Conservation (phyloP, 2,329 filamentous ascomycete genomes). For the Sporothrix globosa region DNA sequence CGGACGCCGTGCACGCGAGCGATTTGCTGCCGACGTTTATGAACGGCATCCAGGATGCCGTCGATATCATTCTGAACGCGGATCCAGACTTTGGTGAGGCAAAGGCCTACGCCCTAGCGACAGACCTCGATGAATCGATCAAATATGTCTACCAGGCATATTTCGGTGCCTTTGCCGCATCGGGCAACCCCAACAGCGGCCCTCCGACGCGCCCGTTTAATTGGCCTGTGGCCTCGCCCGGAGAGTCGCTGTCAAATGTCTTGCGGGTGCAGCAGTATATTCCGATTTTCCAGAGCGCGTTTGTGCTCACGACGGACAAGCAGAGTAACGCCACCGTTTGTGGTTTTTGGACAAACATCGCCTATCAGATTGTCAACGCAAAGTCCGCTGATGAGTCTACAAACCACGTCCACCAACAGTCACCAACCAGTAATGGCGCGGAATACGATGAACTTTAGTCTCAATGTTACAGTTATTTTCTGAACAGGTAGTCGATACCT, state of each 20-base stretch:
- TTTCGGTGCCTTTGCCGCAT: neutral
- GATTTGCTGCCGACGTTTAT: neutral
- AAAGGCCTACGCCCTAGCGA: neutral
- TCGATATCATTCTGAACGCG: conserved; percentile 3
- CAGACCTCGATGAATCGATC: neutral
- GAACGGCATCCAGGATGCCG: conserved; percentile 2
- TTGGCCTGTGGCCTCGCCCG: neutral
- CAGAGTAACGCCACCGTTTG: conserved; percentile 2
- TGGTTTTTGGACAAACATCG: conserved; percentile 10
- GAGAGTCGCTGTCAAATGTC: conserved; percentile 1
- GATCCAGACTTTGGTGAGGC: neutral
- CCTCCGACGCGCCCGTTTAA: neutral
- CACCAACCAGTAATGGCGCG: too few relatives aligned
- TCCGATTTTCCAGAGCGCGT: neutral
- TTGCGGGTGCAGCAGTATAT: conserved; percentile 9
- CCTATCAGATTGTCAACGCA: conserved; percentile 1
- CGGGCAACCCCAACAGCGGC: neutral
- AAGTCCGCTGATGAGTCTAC: neutral
- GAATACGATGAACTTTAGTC: too few relatives aligned
- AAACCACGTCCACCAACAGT: too few relatives aligned
- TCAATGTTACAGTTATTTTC: too few relatives aligned
- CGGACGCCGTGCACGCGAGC: conserved; percentile 1
- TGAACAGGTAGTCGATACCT: too few relatives aligned
- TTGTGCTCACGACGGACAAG: neutral
- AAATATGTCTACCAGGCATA: neutral